These are phyloP conservation scores for Acanthamoeba royreba DNA, from an alignment of 208 protist species.

Conservation along the genomic window DNA sequence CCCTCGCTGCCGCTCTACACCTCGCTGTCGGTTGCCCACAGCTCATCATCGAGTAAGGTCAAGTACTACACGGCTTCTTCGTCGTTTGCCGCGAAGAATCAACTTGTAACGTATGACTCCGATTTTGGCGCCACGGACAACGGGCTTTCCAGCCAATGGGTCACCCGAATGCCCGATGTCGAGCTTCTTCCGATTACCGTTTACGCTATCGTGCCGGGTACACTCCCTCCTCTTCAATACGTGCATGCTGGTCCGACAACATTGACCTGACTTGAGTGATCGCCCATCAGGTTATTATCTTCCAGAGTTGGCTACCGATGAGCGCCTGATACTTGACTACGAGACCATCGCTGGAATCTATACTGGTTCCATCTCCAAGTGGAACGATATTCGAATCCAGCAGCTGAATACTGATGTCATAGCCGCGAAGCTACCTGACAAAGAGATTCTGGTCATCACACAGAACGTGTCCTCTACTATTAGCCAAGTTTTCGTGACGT, in stretches of 20 bases:
- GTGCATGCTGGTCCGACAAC: too few relatives aligned
- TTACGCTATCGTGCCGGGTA: background rate
- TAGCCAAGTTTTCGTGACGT: background rate
- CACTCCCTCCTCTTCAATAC: background rate
- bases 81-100: background rate
- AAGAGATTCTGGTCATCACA: background rate
- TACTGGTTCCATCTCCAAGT: background rate
- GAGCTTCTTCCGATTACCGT: background rate
- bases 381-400: background rate
- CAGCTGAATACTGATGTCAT: background rate
- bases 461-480: background rate
- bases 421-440: background rate
- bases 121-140: slow-evolving; percentile 1
- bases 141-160: background rate
- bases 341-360: background rate
- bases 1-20: background rate
- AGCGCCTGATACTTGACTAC: background rate
- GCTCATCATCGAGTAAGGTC: background rate
- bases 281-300: background rate
- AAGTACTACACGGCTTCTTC: background rate
- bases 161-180: background rate
- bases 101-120: background rate
- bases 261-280: background rate
- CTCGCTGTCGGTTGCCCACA: background rate
- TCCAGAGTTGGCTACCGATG: background rate